Conservation (phyloP, 148 eudicot species). For the Rhododendron henanense region DNA sequence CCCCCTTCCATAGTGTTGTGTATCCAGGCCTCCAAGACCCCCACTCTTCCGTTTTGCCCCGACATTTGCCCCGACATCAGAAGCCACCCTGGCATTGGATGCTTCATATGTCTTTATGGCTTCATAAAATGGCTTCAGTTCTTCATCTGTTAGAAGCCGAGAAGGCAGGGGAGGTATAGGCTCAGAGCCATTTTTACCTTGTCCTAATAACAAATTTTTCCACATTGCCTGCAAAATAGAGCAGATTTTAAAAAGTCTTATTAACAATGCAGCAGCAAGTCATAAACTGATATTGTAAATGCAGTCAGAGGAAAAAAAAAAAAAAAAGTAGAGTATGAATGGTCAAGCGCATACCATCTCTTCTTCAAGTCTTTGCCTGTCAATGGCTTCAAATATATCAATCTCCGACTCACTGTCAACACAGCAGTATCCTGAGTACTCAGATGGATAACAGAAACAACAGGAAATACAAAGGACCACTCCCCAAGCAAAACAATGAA, state of each 20-base stretch:
- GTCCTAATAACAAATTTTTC: conserved; percentile 47
- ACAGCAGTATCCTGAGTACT: conserved; percentile 10
- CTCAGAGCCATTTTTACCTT: conserved; percentile 40
- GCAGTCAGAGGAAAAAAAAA: neutral
- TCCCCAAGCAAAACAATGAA: neutral
- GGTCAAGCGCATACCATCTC: conserved; percentile 62
- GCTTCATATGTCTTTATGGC: conserved; percentile 71
- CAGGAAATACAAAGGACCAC: neutral
- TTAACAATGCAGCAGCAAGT: neutral
- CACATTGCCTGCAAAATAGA: conserved; percentile 58
- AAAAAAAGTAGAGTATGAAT: neutral
- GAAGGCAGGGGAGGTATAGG: conserved; percentile 58
- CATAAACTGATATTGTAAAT: neutral
- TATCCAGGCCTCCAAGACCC: conserved; percentile 67
- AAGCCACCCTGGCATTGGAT: conserved; percentile 26
- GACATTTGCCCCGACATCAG: conserved; percentile 52
- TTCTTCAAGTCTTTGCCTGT: conserved; percentile 67
- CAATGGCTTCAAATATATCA: conserved; percentile 86
- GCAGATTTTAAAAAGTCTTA: neutral
- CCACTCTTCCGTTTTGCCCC: conserved; percentile 80
- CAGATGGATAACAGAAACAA: neutral
- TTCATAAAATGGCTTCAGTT: conserved; percentile 70
- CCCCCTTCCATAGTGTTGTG: conserved; percentile 95
- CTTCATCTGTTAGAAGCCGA: conserved; percentile 81
- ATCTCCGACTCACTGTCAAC: conserved; percentile 79